Conservation (phyloP, 805 yeast genomes). For the Dipodascus albidus region DNA sequence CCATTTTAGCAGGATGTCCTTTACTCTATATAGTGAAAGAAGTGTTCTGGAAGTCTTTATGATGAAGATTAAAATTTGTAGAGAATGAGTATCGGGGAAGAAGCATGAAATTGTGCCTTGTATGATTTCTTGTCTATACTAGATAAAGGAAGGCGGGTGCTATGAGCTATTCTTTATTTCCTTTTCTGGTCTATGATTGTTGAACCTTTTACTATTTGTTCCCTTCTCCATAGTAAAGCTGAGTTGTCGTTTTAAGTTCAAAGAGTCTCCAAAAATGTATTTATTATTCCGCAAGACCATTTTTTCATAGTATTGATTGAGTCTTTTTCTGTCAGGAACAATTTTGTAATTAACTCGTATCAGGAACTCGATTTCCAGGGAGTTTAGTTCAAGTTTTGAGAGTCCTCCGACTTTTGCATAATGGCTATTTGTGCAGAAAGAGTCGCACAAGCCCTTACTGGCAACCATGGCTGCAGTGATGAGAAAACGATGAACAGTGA, state of each 20-base stretch:
- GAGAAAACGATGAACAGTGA: slow-evolving; percentile 87
- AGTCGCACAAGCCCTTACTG: slow-evolving; percentile 84
- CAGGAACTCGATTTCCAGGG: slow-evolving; percentile 80
- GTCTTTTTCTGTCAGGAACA: slow-evolving; percentile 35
- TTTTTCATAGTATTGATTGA: slow-evolving; percentile 25
- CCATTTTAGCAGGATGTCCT: background rate
- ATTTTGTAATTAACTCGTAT: slow-evolving; percentile 69
- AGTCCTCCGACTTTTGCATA: slow-evolving; percentile 96
- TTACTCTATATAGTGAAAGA: background rate
- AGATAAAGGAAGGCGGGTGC: background rate
- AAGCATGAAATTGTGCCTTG: background rate
- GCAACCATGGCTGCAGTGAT: slow-evolving; percentile 86
- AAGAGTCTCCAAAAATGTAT: background rate
- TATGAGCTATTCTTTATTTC: background rate
- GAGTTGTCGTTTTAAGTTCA: background rate
- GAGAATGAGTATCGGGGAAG: background rate
- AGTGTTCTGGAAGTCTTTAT: background rate
- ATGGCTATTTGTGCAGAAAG: slow-evolving; percentile 86
- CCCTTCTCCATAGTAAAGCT: background rate
- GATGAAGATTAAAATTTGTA: background rate
- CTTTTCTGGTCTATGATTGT: background rate
- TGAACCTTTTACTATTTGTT: background rate
- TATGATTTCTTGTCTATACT: background rate
- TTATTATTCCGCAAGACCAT: slow-evolving; percentile 18
- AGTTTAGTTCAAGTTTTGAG: slow-evolving; percentile 67